Evolutionary conservation across 495 filamentous ascomycete species (phyloP).

Genomic region (Podospora fimiseda): DNA sequence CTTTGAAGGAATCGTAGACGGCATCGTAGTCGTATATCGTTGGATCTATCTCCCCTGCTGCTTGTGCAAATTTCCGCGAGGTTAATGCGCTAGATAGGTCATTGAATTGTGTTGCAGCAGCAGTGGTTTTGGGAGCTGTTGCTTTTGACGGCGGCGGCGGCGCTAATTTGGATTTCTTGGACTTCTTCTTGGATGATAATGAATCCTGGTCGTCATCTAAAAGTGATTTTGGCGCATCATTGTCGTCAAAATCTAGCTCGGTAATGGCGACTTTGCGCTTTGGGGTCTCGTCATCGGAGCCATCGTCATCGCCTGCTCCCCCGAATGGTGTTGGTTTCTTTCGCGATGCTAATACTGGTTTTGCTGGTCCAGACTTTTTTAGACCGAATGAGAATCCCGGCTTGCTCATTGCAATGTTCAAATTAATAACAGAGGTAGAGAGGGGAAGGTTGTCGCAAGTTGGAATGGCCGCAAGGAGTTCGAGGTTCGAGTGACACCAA

Average conservation of each 20-base stretch:
- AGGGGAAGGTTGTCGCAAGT: no score
- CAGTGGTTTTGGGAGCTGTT: conserved; percentile 4
- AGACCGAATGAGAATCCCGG: conserved; percentile 36
- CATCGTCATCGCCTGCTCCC: conserved; percentile 22
- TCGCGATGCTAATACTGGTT: conserved; percentile 10
- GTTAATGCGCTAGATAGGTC: conserved; percentile 50
- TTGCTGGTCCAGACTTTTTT: conserved; percentile 24
- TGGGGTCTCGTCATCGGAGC: conserved; percentile 14
- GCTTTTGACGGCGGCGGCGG: conserved; percentile 2
- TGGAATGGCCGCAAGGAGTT: no score
- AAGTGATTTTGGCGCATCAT: conserved; percentile 1
- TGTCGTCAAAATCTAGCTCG: conserved; percentile 18
- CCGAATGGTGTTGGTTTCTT: conserved; percentile 25
- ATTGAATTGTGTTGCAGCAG: conserved; percentile 33
- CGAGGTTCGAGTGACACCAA: no score
- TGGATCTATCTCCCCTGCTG: conserved; percentile 55
- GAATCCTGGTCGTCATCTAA: background rate
- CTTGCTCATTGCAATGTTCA: conserved; percentile 24
- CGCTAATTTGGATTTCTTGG: conserved; percentile 33
- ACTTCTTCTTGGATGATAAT: conserved; percentile 16
- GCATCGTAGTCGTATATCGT: conserved; percentile 73
- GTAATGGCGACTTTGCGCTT: conserved; percentile 16
- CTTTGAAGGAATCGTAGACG: conserved; percentile 61
- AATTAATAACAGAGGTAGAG: no score
- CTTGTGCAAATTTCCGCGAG: conserved; percentile 49